These are phyloP conservation scores for Isoetes taiwanensis DNA, from an alignment of 75 land plant species.

Conservation along the genomic window DNA sequence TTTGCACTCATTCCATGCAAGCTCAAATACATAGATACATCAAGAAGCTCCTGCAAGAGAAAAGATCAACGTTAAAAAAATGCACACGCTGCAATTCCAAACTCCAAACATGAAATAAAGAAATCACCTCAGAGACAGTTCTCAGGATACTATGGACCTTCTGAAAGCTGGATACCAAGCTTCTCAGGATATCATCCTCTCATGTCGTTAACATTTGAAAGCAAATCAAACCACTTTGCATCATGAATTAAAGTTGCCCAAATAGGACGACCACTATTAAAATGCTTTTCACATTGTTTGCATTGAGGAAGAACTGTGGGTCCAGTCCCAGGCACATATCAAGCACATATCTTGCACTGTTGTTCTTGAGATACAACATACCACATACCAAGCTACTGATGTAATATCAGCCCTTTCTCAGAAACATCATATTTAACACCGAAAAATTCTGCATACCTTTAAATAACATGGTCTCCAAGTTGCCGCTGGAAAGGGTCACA, in stretches of 20 bases:
- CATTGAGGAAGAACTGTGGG: slow-evolving; percentile 79
- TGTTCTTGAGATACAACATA: slow-evolving; percentile 31
- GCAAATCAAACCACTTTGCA: slow-evolving; percentile 65
- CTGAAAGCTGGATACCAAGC: too few species aligned
- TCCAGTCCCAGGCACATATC: slow-evolving; percentile 79
- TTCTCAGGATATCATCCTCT: slow-evolving; percentile 72
- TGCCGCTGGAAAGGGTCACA: slow-evolving; percentile 95
- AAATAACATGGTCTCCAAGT: slow-evolving; percentile 56
- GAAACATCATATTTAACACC: too few species aligned
- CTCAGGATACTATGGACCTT: slow-evolving; percentile 76
- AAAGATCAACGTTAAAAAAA: too few species aligned
- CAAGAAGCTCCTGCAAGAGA: slow-evolving; percentile 66
- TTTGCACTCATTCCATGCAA: slow-evolving; percentile 82
- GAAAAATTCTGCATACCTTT: too few species aligned
- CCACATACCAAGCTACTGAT: too few species aligned
- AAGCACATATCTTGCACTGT: slow-evolving; percentile 61
- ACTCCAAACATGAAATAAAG: too few species aligned
- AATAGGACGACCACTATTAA: slow-evolving; percentile 96
- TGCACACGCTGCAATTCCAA: too few species aligned
- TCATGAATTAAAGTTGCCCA: slow-evolving; percentile 99
- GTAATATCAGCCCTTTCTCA: too few species aligned
- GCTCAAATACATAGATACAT: slow-evolving; percentile 80
- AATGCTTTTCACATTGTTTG: slow-evolving; percentile 84
- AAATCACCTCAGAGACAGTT: slow-evolving; percentile 86
- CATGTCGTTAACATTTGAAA: slow-evolving; percentile 44